A percentile compares a stretch with the other conserved stretches of the same genome.
These are phyloP conservation scores for Chlorella sp. DNA, from an alignment of 139 green algal species.

Conservation along the genomic window DNA sequence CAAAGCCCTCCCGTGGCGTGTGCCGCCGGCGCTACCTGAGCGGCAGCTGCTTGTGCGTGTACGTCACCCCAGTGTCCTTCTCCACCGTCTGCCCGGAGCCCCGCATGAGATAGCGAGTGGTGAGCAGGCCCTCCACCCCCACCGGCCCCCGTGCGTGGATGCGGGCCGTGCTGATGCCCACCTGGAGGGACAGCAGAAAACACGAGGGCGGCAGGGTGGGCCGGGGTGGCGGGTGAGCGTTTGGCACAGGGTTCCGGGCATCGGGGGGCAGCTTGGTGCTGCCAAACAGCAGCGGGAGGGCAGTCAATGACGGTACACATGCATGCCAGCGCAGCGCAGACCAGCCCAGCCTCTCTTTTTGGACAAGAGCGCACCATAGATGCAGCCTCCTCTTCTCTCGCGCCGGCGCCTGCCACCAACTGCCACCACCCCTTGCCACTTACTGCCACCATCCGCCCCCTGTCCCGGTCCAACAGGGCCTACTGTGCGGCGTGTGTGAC, in stretches of 20 bases:
- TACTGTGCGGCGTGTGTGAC: background rate
- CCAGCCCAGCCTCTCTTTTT: too few species aligned
- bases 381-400: too few species aligned
- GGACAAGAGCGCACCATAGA: too few species aligned
- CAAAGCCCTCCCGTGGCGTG: too few species aligned
- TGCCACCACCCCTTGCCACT: too few species aligned
- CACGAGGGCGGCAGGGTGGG: background rate
- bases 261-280: too few species aligned
- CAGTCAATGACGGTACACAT: too few species aligned
- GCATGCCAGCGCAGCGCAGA: too few species aligned
- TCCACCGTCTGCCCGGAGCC: slow-evolving; percentile 71
- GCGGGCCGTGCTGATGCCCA: slow-evolving; percentile 96
- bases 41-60: slow-evolving; percentile 84
- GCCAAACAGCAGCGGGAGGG: too few species aligned
- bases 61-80: slow-evolving; percentile 92
- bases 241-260: background rate
- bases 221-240: background rate
- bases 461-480: background rate
- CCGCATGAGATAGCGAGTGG: slow-evolving; percentile 90
- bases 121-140: slow-evolving; percentile 98
- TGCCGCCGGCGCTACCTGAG: background rate
- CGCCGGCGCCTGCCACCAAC: too few species aligned
- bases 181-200: slow-evolving; percentile 51
- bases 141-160: slow-evolving; percentile 98
- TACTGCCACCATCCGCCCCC: too few species aligned